Evolutionary conservation across 2,329 filamentous ascomycete species (phyloP), one percentile per base, ranked within the genome.

Genomic region (Knufia petricola): DNA sequence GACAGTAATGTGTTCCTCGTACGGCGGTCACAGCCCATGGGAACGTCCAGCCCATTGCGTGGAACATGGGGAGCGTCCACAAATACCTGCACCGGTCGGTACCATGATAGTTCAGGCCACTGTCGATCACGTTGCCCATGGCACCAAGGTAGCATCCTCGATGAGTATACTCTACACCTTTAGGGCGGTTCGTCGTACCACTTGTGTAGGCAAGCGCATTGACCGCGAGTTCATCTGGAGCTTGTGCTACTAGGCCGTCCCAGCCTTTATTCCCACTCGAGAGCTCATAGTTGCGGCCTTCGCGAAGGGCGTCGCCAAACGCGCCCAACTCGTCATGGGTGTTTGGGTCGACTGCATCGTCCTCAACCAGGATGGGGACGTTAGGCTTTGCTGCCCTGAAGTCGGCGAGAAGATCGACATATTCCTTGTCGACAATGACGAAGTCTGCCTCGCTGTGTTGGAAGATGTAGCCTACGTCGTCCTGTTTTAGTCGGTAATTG

Each of bases 1-100:
- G 73, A 60, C 89, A 95, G 63, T 95, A 88, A 65, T 96, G 88
- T 2, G 90, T 94, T n/a, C 90, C 92, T 52, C 92, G 76, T 3
- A 92, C 88, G 1, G 88, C 87, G 9, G 87, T 94, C n/a, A 95
- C 77, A 1, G 89, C 78, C 92, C 89, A 95, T 0, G 87, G 87
- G 59, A 90, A 94, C 1, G 86, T 89, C 87, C 86, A 92, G 4
- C 76, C 76, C 64, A 74, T 77, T 6, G 78, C 72, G 57, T 81
- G 84, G 65, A 80, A 90, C 87, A 95, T 87, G 0, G 90, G 90
- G 23, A 96, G 69, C 2, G 85, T 95, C 88, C 88, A 95, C 7
- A 95, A 73, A 67, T 94, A 94, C 56, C 82, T 83, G 64, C 85
- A 89, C 31, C 85, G 73, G 20, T 57, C 50, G 4, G 81, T 82